These are phyloP conservation scores for Mrakia frigida DNA, from an alignment of 768 basidiomycete species.

Conservation along the genomic window DNA sequence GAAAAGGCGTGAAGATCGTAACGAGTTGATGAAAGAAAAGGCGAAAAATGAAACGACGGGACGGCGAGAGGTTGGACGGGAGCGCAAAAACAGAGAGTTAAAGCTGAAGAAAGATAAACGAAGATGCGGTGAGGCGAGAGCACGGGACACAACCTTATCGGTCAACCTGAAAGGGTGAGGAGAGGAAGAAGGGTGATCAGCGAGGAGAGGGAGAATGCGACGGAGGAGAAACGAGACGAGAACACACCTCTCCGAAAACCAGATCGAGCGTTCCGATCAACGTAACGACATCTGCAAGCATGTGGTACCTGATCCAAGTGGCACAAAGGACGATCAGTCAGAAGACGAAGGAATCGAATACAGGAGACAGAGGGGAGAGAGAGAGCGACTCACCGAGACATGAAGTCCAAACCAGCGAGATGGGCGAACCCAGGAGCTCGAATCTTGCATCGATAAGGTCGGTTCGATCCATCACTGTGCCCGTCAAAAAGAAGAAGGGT, in stretches of 20 bases:
- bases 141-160: no score
- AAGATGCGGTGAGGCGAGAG: no score
- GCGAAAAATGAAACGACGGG: no score
- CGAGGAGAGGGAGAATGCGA: no score
- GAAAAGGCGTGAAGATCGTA: no score
- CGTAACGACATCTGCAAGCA: constrained; percentile 89
- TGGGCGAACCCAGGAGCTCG: constrained; percentile 96
- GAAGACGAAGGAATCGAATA: no score
- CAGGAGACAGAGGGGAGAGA: background rate
- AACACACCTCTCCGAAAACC: constrained; percentile 77
- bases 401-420: constrained; percentile 91
- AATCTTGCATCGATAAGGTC: constrained; percentile 95
- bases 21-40: no score
- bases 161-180: no score
- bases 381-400: constrained; percentile 55
- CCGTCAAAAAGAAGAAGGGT: background rate
- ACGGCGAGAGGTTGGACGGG: no score
- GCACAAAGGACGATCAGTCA: constrained; percentile 30
- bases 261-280: constrained; percentile 98
- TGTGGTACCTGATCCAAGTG: constrained; percentile 53
- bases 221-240: constrained; percentile 30
- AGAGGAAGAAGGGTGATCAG: no score
- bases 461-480: constrained; percentile 80
- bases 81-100: no score
- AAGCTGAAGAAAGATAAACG: no score